phyloP scores from a whole-genome alignment of 192 early-diverging fungal genomes.

The Umbelopsis sp. region DNA sequence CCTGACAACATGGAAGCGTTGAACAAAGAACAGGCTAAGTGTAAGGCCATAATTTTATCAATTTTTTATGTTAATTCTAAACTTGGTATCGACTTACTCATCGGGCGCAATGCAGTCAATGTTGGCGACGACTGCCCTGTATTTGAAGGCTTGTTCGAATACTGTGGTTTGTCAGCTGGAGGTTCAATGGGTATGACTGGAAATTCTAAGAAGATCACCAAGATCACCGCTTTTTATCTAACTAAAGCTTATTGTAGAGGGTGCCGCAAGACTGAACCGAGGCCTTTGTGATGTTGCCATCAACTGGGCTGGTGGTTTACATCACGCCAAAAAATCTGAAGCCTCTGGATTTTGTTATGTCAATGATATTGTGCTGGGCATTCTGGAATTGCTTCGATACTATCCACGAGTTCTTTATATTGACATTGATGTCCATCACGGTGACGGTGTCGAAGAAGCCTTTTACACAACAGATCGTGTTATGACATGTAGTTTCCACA shows the following conservation, averaged over 20 bases:
- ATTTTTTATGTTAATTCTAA: not conserved
- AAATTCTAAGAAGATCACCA: not conserved
- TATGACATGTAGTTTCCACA: constrained; percentile 95
- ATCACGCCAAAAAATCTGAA: constrained; percentile 97
- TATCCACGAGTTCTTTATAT: constrained; percentile 95
- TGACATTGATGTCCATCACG: constrained; percentile 92
- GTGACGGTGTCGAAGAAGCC: constrained; percentile 94
- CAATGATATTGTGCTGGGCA: constrained; percentile 94
- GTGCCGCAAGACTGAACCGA: constrained; percentile 79
- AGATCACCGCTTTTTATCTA: not conserved
- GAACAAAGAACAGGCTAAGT: constrained; percentile 68
- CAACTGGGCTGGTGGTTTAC: constrained; percentile 96
- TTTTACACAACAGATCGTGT: constrained; percentile 93
- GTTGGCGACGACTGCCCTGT: constrained; percentile 93
- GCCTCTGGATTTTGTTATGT: constrained; percentile 98
- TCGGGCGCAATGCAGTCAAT: constrained; percentile 52
- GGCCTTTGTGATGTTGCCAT: constrained; percentile 87
- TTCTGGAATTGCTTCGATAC: constrained; percentile 50
- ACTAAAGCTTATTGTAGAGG: constrained; percentile 50
- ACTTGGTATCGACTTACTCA: not conserved
- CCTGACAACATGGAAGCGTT: constrained; percentile 74
- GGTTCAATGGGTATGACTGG: constrained; percentile 74
- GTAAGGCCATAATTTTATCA: constrained; percentile 21
- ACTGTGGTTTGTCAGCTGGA: constrained; percentile 89
- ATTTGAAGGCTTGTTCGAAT: constrained; percentile 96